Percentiles rank a stretch among this genome's conserved stretches.
phyloP scores from a whole-genome alignment of 495 filamentous ascomycete species.

The Penicillium egyptiacum region DNA sequence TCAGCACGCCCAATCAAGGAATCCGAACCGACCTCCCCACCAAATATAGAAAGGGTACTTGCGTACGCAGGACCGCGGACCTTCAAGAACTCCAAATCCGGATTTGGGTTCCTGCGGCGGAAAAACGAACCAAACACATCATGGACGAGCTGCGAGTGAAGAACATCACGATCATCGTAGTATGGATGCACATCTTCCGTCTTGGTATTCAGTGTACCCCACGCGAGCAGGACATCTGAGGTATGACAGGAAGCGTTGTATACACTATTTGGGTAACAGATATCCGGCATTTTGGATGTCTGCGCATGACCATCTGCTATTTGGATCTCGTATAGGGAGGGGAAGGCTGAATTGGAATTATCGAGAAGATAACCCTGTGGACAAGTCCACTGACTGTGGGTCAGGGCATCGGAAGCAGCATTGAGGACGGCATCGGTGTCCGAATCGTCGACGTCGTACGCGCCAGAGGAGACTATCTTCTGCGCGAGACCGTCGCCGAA shows the following conservation, averaged over 20 bases:
- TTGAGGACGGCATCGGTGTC: conserved; percentile 26
- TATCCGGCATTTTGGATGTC: conserved; percentile 18
- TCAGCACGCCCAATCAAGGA: neutral
- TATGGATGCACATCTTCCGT: conserved; percentile 30
- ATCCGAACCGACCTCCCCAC: neutral
- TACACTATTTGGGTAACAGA: conserved; percentile 31
- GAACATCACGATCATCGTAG: conserved; percentile 20
- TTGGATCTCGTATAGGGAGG: conserved; percentile 25
- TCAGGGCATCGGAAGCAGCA: conserved; percentile 19
- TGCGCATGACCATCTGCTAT: conserved; percentile 31
- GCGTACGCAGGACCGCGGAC: conserved; percentile 29
- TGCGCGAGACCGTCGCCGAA: conserved; percentile 20
- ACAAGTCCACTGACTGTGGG: conserved; percentile 32
- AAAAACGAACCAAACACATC: conserved; percentile 33
- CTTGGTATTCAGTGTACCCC: conserved; percentile 35
- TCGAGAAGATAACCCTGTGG: conserved; percentile 30
- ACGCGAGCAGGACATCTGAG: conserved; percentile 30
- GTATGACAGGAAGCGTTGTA: conserved; percentile 36
- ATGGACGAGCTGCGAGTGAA: conserved; percentile 30
- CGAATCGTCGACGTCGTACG: conserved; percentile 17
- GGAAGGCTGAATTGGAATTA: conserved; percentile 16
- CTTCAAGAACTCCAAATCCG: conserved; percentile 14
- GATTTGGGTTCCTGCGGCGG: conserved; percentile 27
- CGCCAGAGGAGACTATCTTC: conserved; percentile 18
- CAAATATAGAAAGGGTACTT: conserved; percentile 8